Evolutionary conservation across 257 asterid species (phyloP), one percentile per base, ranked within the genome.

Genomic region (Nyctanthes arbortristis): DNA sequence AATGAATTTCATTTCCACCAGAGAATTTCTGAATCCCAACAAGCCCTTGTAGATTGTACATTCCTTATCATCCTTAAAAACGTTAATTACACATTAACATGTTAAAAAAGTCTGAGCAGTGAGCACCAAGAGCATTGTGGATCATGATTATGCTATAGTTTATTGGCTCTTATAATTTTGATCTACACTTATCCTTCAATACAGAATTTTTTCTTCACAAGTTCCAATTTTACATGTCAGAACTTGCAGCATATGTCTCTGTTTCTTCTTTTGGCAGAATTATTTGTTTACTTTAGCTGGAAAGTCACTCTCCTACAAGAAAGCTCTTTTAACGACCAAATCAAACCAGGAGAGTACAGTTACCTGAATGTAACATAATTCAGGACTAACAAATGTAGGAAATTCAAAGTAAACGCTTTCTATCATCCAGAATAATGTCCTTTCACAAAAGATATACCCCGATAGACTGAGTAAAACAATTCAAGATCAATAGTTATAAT

Each of bases 121-220:
- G 83, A 16, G 91, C 83, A 1, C 28, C 57, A 20, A 18, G 13
- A 49, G 57, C 5, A 9, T 18, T 20, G 9, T 18, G 29, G 28
- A 9, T 83, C 98, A 49, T 18, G 18, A 49, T 20, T 43, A 43
- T 43, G 14, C 54, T 43, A 13, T 43, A 43, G 24, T 43, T 43
- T 43, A 43, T 43, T 49, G 20, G 28, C 28, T 20, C 7, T 49
- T 20, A 6, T 5, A 20, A 28, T 49, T 45, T 4, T 45, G n/a
- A 45, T 6, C 13, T n/a, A n/a, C 6, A 18, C 1, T 20, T 47
- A 5, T 20, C 27, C 57, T 47, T 11, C 20, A 49, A 18, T 7
- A 4, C 54, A 16, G 57, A 49, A 49, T 7, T 9, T 49, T 47
- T 18, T n/a, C 98, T 14, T 49, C 7, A 52, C 45, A 20, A 64